phyloP scores from a whole-genome alignment of 164 flowering plant species.

The Piper longum region DNA sequence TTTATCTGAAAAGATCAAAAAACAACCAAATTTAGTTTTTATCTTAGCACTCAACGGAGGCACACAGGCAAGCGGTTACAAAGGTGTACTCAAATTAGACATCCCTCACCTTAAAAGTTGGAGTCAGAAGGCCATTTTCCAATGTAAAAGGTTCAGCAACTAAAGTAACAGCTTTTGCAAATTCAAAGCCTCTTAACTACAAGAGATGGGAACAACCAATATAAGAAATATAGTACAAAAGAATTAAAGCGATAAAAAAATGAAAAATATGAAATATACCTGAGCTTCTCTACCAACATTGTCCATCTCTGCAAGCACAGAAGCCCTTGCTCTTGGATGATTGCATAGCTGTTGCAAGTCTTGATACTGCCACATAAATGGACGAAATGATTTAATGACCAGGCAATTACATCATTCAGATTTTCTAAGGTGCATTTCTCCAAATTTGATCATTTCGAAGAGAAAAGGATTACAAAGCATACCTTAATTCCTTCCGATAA shows the following conservation, averaged over 20 bases:
- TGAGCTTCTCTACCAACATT: conserved; percentile 73
- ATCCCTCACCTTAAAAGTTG: conserved; percentile 67
- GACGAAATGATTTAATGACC: not conserved
- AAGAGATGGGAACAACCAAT: not conserved
- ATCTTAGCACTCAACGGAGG: not conserved
- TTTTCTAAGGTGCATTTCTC: not conserved
- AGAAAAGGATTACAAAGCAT: not conserved
- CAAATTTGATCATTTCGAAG: not conserved
- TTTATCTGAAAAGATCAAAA: conserved; percentile 37
- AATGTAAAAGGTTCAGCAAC: conserved; percentile 70
- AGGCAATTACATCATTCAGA: not conserved
- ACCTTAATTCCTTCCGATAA: conserved; percentile 69
- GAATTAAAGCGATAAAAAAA: not conserved
- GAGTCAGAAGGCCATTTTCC: conserved; percentile 89
- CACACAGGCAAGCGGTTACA: not conserved
- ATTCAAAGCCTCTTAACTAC: conserved; percentile 95
- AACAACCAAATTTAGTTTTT: not conserved
- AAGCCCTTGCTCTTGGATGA: conserved; percentile 64
- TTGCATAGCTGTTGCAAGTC: conserved; percentile 50
- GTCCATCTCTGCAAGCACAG: conserved; percentile 87
- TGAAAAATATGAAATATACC: conserved; percentile 19
- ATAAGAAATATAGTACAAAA: not conserved
- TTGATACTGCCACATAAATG: conserved; percentile 33
- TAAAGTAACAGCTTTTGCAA: conserved; percentile 71
- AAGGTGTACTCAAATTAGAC: not conserved